These are phyloP conservation scores for Termitomyces sp. DNA, from an alignment of 768 basidiomycete species.

Conservation along the genomic window DNA sequence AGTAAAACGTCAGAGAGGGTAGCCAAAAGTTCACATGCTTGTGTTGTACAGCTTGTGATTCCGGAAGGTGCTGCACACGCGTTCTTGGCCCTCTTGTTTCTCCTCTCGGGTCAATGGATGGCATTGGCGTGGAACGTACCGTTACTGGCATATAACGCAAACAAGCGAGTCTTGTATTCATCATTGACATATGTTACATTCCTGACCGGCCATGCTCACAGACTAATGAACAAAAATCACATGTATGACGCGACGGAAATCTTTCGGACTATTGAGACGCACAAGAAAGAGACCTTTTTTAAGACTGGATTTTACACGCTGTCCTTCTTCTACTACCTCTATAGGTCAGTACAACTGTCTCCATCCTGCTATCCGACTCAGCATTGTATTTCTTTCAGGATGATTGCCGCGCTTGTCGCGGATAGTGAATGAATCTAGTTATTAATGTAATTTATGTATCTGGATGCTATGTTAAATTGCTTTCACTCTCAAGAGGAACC, in stretches of 20 bases:
- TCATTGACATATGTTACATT: not conserved
- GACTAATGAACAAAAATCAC: conserved; percentile 89
- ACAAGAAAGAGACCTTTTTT: conserved; percentile 95
- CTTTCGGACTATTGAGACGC: conserved; percentile 87
- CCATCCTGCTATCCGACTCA: not conserved
- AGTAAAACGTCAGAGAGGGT: conserved; percentile 17
- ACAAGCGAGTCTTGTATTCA: conserved; percentile 73
- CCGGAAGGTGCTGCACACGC: conserved; percentile 96
- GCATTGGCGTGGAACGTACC: conserved; percentile 90
- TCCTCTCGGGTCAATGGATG: conserved; percentile 93
- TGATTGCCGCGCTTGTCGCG: conserved; percentile 83
- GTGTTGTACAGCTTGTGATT: conserved; percentile 73
- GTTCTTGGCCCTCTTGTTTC: conserved; percentile 84
- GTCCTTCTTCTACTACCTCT: conserved; percentile 90
- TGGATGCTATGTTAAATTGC: conserved; percentile 2
- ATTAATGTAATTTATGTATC: conserved; percentile 7
- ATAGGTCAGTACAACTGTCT: conserved; percentile 52
- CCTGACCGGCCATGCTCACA: conserved; percentile 25
- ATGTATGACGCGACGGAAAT: conserved; percentile 99
- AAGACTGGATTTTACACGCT: conserved; percentile 91
- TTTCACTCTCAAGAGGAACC: not conserved
- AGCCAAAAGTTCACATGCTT: not conserved
- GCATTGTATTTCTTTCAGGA: conserved; percentile 35
- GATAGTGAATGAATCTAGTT: conserved; percentile 52
- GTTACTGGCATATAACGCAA: conserved; percentile 83